These are phyloP conservation scores for Triticum aestivum DNA, from an alignment of 176 grass and related monocot genomes.

Conservation along the genomic window DNA sequence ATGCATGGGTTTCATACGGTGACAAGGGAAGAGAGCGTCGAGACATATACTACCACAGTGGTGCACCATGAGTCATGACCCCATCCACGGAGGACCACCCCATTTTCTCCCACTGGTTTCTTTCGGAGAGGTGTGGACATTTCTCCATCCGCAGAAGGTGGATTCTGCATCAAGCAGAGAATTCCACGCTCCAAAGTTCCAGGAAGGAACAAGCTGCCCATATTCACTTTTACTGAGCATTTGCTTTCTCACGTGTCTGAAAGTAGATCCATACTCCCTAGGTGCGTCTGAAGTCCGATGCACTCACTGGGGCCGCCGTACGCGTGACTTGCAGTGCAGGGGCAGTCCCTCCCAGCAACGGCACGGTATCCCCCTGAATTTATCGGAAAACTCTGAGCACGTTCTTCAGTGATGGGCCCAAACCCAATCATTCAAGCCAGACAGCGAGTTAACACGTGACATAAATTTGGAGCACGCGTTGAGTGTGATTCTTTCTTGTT, in stretches of 20 bases:
- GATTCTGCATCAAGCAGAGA: background rate
- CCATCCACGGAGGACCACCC: background rate
- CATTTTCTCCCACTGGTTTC: background rate
- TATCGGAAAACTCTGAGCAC: background rate
- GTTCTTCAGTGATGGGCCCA: background rate
- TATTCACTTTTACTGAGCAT: background rate
- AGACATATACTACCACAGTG: no score
- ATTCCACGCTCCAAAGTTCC: background rate
- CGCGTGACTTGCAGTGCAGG: no score
- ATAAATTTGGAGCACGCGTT: constrained; percentile 48
- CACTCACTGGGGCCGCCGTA: background rate
- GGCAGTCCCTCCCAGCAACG: background rate
- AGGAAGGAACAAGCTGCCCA: background rate
- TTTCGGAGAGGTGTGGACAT: background rate
- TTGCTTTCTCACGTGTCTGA: background rate
- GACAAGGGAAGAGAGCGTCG: background rate
- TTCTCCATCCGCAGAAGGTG: background rate
- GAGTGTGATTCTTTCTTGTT: constrained; percentile 24
- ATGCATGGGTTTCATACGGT: background rate
- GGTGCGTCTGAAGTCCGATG: background rate
- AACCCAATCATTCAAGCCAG: constrained; percentile 29
- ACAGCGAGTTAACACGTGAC: constrained; percentile 34
- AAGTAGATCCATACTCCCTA: background rate
- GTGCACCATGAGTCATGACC: no score
- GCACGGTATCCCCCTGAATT: background rate